Conservation (phyloP, 2,329 filamentous ascomycete genomes). For the Ceratocystis ficicola region DNA sequence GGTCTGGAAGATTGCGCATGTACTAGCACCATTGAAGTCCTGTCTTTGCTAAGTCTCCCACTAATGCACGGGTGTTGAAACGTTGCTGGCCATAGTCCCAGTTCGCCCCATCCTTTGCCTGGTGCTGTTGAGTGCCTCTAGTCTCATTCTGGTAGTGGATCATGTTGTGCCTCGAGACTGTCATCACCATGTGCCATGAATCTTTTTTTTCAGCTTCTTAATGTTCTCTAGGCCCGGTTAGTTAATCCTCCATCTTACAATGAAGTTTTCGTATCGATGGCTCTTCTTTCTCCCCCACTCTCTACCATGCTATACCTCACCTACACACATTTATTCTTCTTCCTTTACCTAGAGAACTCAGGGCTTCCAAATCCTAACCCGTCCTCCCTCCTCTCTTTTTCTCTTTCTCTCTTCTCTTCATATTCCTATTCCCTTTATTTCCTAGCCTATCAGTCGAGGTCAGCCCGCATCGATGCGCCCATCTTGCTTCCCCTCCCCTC, state of each 20-base stretch:
- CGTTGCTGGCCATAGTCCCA: not conserved
- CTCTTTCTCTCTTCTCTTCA: not conserved
- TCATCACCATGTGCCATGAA: not conserved
- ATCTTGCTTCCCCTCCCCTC: not conserved
- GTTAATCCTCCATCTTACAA: too few species aligned
- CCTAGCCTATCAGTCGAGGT: not conserved
- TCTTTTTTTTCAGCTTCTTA: not conserved
- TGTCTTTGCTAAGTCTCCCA: not conserved
- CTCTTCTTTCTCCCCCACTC: not conserved
- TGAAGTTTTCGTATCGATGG: too few species aligned
- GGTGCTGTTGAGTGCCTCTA: not conserved
- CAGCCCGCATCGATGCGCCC: too few species aligned
- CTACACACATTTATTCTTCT: not conserved
- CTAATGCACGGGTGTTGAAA: not conserved
- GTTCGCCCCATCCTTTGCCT: not conserved
- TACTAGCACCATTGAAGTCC: conserved; percentile 15
- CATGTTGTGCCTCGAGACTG: not conserved
- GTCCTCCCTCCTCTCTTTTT: not conserved
- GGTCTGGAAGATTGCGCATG: conserved; percentile 39
- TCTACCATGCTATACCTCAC: not conserved
- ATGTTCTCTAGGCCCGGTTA: not conserved
- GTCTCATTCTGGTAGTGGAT: not conserved
- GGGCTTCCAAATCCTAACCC: not conserved
- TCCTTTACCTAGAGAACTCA: not conserved
- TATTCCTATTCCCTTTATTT: conserved; percentile 1